Percentiles rank a stretch among this genome's conserved stretches.
phyloP scores from a whole-genome alignment of 75 land plant species.

The Cryptomeria japonica region DNA sequence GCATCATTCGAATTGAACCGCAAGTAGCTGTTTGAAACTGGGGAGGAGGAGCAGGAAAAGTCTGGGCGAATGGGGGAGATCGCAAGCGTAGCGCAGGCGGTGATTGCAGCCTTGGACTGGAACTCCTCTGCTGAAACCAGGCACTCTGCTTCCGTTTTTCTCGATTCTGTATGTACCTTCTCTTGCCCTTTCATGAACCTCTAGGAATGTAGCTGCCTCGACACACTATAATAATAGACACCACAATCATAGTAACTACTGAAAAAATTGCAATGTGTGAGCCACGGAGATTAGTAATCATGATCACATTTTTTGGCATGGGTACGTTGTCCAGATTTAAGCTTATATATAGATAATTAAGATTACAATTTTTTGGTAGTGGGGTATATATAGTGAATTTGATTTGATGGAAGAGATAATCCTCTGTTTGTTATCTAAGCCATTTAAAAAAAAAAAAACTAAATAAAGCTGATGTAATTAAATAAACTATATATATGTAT shows the following conservation, averaged over 20 bases:
- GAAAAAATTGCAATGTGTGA: neutral
- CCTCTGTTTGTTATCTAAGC: too few species aligned
- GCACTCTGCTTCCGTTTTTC: neutral
- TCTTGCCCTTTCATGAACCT: neutral
- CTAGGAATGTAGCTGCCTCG: neutral
- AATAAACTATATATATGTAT: too few species aligned
- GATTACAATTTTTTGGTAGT: too few species aligned
- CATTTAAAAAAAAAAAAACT: too few species aligned
- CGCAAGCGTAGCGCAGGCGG: neutral
- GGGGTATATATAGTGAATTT: too few species aligned
- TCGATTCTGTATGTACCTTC: constrained; percentile 3
- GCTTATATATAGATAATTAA: too few species aligned
- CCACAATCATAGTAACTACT: neutral
- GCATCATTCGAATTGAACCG: too few species aligned
- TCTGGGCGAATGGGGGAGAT: neutral
- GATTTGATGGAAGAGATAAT: too few species aligned
- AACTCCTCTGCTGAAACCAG: neutral
- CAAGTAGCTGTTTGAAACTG: too few species aligned
- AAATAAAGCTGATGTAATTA: too few species aligned
- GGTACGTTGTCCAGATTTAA: too few species aligned
- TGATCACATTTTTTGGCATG: neutral
- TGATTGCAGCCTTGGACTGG: neutral
- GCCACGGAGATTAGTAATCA: neutral
- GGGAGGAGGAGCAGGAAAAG: too few species aligned
- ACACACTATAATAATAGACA: neutral